Evolutionary conservation across 1,284 basidiomycete genomes (phyloP).

Genomic region (Cryptococcus sp.): DNA sequence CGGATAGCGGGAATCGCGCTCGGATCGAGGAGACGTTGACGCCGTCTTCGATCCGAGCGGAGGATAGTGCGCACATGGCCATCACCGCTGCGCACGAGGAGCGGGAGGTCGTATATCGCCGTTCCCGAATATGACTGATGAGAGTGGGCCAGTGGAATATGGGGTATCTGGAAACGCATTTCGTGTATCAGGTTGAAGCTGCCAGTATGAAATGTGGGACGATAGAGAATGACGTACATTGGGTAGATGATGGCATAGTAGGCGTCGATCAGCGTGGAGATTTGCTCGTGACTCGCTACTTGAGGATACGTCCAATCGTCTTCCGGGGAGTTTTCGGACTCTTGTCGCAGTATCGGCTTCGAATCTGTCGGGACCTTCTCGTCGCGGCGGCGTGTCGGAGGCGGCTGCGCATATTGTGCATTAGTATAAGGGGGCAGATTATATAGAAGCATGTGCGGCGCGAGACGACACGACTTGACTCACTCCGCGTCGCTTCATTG

Average conservation of each 20-base stretch:
- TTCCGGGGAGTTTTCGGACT: neutral
- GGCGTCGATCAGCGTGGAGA: slow-evolving; percentile 33
- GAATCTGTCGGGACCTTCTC: neutral
- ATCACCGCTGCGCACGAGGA: slow-evolving; percentile 42
- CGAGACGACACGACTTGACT: slow-evolving; percentile 14
- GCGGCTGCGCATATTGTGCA: neutral
- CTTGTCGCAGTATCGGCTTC: neutral
- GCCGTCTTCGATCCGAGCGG: slow-evolving; percentile 46
- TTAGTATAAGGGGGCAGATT: no score
- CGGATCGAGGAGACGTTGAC: slow-evolving; percentile 19
- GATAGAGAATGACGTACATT: slow-evolving; percentile 23
- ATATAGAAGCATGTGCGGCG: no score
- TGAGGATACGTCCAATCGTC: slow-evolving; percentile 36
- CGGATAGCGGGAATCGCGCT: neutral
- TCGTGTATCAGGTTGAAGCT: no score
- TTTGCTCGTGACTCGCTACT: slow-evolving; percentile 30
- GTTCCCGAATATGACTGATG: slow-evolving; percentile 22
- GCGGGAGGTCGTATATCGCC: slow-evolving; percentile 36
- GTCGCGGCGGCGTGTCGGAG: neutral
- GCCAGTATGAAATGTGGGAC: neutral
- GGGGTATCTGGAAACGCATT: slow-evolving; percentile 25
- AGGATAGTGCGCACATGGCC: slow-evolving; percentile 46
- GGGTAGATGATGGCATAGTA: slow-evolving; percentile 42
- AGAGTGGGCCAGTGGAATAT: slow-evolving; percentile 53
- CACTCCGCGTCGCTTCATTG: slow-evolving; percentile 48